These are phyloP conservation scores for Atkinsonella texensis DNA, from an alignment of 2,329 filamentous ascomycete genomes.

Conservation along the genomic window DNA sequence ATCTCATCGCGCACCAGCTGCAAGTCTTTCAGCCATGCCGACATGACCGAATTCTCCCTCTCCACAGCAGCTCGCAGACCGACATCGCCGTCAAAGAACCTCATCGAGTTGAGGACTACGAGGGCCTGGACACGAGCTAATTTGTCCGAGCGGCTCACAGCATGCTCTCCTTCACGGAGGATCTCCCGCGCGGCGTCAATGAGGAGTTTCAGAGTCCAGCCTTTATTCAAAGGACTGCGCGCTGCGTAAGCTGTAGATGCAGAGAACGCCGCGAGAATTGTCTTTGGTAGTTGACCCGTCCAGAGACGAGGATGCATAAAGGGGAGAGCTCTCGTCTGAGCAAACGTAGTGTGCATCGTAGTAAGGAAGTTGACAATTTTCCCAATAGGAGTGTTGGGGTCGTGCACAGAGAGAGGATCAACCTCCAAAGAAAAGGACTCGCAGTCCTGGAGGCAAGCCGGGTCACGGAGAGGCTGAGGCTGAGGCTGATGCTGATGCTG, in stretches of 20 bases:
- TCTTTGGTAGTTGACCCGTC: slow-evolving; percentile 24
- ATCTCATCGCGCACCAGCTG: slow-evolving; percentile 21
- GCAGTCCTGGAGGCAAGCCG: slow-evolving; percentile 13
- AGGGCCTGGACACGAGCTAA: slow-evolving; percentile 32
- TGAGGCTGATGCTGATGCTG: slow-evolving; percentile 5
- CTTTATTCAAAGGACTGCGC: slow-evolving; percentile 24
- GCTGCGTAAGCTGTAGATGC: slow-evolving; percentile 26
- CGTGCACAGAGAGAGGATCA: slow-evolving; percentile 23
- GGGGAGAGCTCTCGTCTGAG: slow-evolving; percentile 24
- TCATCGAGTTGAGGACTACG: slow-evolving; percentile 27
- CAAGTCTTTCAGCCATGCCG: slow-evolving; percentile 26
- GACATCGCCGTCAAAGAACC: slow-evolving; percentile 32
- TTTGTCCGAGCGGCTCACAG: slow-evolving; percentile 23
- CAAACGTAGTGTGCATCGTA: slow-evolving; percentile 22
- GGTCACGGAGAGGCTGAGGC: slow-evolving; percentile 17
- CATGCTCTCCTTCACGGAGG: slow-evolving; percentile 21
- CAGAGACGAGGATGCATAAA: slow-evolving; percentile 34
- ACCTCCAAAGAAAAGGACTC: slow-evolving; percentile 12
- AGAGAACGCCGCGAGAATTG: slow-evolving; percentile 28
- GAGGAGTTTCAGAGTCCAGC: slow-evolving; percentile 27
- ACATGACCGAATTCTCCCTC: slow-evolving; percentile 23
- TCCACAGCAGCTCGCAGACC: slow-evolving; percentile 27
- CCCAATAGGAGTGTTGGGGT: slow-evolving; percentile 23
- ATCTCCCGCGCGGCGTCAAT: slow-evolving; percentile 25
- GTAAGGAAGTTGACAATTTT: slow-evolving; percentile 22